Conservation (phyloP, 305 asterid genomes). For the Fraxinus paxiana region DNA sequence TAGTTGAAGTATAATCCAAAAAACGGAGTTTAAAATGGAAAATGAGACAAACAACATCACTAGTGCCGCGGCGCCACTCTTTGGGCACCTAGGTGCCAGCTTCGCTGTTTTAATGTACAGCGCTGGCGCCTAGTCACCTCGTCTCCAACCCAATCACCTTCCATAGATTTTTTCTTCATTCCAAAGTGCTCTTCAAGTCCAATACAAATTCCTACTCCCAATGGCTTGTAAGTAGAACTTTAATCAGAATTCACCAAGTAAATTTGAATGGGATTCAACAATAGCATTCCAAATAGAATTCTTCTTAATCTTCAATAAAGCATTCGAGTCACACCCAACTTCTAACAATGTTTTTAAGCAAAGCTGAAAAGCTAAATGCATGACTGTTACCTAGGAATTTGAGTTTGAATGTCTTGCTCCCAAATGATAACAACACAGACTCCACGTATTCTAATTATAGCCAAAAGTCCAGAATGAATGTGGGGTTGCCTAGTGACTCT, state of each 20-base stretch:
- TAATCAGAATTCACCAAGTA: not conserved
- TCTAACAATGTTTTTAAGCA: not conserved
- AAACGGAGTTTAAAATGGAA: no score
- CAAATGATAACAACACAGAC: not conserved
- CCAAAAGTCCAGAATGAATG: not conserved
- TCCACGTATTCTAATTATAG: not conserved
- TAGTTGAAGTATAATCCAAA: no score
- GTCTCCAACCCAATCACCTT: not conserved
- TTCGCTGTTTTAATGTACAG: not conserved
- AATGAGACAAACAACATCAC: not conserved
- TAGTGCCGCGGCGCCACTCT: not conserved
- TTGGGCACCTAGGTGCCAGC: not conserved
- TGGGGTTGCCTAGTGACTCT: not conserved
- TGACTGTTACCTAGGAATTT: not conserved
- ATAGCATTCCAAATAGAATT: not conserved
- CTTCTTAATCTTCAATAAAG: not conserved
- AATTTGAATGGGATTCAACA: not conserved
- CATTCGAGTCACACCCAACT: not conserved
- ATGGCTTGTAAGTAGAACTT: not conserved
- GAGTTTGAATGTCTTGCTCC: not conserved
- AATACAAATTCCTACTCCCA: not conserved
- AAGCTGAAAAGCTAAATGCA: not conserved
- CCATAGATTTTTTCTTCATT: no score
- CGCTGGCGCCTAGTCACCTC: not conserved
- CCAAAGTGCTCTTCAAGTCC: no score